These are phyloP conservation scores for Aspergillaceae sp. DNA, from an alignment of 2,329 filamentous ascomycete genomes.

Conservation along the genomic window DNA sequence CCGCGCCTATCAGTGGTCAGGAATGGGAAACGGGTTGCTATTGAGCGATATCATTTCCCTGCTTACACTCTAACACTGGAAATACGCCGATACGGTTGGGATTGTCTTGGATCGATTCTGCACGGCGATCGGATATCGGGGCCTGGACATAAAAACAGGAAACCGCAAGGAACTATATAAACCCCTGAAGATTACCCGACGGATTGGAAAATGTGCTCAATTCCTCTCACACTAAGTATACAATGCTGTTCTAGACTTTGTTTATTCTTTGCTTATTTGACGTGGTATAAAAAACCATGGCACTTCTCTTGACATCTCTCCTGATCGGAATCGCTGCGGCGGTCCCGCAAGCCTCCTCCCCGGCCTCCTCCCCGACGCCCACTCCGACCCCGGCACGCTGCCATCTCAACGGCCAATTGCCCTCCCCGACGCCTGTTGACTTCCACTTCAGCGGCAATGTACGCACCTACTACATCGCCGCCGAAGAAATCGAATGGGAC, in stretches of 20 bases:
- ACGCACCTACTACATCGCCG: conserved; percentile 3
- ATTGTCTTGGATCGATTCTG: too few relatives aligned
- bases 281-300: neutral
- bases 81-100: too few relatives aligned
- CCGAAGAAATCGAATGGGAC: conserved; percentile 3
- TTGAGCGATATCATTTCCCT: too few relatives aligned
- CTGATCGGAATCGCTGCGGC: neutral
- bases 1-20: too few relatives aligned
- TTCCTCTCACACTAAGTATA: neutral
- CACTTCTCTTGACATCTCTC: neutral
- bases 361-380: neutral
- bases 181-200: neutral
- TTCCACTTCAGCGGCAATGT: conserved; percentile 3
- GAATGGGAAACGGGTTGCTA: too few relatives aligned
- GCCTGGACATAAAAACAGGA: too few relatives aligned
- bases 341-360: neutral
- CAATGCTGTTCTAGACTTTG: neutral
- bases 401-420: neutral
- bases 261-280: neutral
- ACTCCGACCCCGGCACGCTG: neutral
- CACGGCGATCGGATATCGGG: too few relatives aligned
- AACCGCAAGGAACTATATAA: neutral
- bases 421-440: neutral
- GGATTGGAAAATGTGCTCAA: neutral
- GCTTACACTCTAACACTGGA: too few relatives aligned